Evolutionary conservation across 441 rosid genomes (phyloP), one percentile per base, ranked within the genome.

Genomic region (Metrosideros polymorpha): DNA sequence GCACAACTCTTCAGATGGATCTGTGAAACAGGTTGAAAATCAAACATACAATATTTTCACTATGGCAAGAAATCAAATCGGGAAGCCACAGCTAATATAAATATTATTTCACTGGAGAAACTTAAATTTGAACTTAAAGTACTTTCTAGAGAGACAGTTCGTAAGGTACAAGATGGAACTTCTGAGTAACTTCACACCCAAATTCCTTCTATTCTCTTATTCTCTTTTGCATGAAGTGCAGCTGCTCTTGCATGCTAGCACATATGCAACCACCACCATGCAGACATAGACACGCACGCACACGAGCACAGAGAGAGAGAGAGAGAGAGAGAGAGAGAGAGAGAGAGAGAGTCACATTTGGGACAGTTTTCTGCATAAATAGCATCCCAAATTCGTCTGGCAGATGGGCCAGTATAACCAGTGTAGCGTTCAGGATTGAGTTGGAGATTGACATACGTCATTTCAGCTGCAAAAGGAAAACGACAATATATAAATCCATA

Each of bases 351-450:
- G 91, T 92, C 88, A 95, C 99, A 93, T 93, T 92, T 94, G 63
- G 98, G 98, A 90, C 99, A 97, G 85, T 97, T 97, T 87, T 96
- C 99, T 7, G 95, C 91, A 91, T 97, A 97, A 85, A 95, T 83
- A 84, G 99, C 98, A 89, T 97, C 99, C 99, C 99, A 97, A 91
- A 97, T 96, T 92, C 99, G 94, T 91, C 98, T 91, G 89, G 99
- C 99, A 76, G 99, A 95, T 57, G 99, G 94, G 86, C 99, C 99
- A 82, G 87, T 89, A 49, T 97, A 96, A 84, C 99, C 99, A 90
- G 98, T 97, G 84, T 92, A 96, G 51, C 97, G 96, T 88, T 97
- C 99, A 54, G 98, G 98, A 90, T 97, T 97, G 88, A 96, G 86
- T 87, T 89, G 95, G 89, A 97, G 98, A 94, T 97, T 97, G 82